Evolutionary conservation across 495 filamentous ascomycete genomes (phyloP).

Genomic region (Neurospora sp.): DNA sequence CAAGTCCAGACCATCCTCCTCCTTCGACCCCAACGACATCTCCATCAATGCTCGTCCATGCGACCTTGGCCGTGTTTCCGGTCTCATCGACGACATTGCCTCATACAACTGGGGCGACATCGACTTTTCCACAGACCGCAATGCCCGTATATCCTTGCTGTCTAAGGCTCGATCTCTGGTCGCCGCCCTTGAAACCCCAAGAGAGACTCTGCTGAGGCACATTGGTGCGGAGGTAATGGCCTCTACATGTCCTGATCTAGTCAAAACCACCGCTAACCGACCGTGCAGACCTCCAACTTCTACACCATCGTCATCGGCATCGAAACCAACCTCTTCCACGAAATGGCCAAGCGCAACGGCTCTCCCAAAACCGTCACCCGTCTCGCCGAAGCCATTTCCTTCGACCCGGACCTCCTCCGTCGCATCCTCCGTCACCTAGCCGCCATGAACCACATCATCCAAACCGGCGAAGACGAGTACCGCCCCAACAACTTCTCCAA

Average conservation of each 20-base stretch:
- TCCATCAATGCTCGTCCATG: constrained; percentile 6
- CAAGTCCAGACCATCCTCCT: not conserved
- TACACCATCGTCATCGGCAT: constrained; percentile 5
- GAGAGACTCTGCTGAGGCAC: constrained; percentile 27
- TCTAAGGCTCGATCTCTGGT: constrained; percentile 17
- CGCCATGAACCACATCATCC: constrained; percentile 37
- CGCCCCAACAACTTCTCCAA: constrained; percentile 32
- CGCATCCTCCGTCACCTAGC: constrained; percentile 39
- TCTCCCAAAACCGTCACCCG: constrained; percentile 7
- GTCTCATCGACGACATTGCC: constrained; percentile 11
- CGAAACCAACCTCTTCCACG: constrained; percentile 9
- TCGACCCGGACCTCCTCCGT: constrained; percentile 6
- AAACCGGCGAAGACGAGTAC: constrained; percentile 37
- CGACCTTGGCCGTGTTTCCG: constrained; percentile 7
- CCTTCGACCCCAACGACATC: constrained; percentile 3
- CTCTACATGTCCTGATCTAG: not conserved
- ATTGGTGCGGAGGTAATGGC: constrained; percentile 19
- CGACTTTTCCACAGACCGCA: constrained; percentile 3
- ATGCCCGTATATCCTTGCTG: constrained; percentile 10
- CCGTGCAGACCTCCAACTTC: constrained; percentile 5
- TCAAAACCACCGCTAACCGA: not conserved
- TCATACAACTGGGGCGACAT: not conserved
- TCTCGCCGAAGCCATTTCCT: constrained; percentile 3
- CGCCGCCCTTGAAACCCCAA: constrained; percentile 22
- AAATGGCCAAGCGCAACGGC: constrained; percentile 5